Evolutionary conservation across 768 basidiomycete species (phyloP).

Genomic region (Hemileccinum rubropunctum): DNA sequence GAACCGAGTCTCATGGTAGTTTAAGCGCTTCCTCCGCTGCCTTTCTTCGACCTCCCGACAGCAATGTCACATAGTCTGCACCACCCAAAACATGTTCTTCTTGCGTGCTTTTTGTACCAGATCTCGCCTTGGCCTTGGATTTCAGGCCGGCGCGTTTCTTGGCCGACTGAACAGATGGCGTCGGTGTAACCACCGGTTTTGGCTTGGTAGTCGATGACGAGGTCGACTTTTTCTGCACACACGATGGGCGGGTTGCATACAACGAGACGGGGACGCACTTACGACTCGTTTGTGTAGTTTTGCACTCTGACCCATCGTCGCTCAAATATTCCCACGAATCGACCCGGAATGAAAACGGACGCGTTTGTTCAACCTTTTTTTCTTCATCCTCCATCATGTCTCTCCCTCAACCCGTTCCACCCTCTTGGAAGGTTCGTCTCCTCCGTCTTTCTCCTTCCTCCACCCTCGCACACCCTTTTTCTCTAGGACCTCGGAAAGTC

Average conservation of each 20-base stretch:
- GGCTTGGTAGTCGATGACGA: conserved; percentile 6
- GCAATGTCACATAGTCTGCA: conserved; percentile 72
- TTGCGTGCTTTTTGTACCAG: background rate
- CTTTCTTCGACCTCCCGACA: conserved; percentile 69
- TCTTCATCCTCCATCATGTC: conserved; percentile 54
- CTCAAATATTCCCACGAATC: conserved; percentile 30
- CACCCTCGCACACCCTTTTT: conserved; percentile 1
- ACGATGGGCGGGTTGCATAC: background rate
- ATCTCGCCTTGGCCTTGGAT: conserved; percentile 18
- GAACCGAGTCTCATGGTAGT: conserved; percentile 34
- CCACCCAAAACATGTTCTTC: conserved; percentile 58
- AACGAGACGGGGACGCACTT: conserved; percentile 4
- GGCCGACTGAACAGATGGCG: conserved; percentile 17
- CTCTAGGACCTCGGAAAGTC: conserved; percentile 92
- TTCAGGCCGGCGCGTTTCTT: conserved; percentile 30
- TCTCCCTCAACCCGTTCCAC: conserved; percentile 93
- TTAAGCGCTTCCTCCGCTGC: conserved; percentile 66
- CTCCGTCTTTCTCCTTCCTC: background rate
- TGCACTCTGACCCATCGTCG: conserved; percentile 35
- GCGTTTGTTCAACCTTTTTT: background rate
- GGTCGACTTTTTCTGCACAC: conserved; percentile 24
- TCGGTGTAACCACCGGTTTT: conserved; percentile 1
- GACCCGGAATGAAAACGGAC: conserved; percentile 19
- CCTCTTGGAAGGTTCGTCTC: conserved; percentile 83
- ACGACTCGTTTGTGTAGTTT: conserved; percentile 36